These are phyloP conservation scores for Aurifilum marmelostoma DNA, from an alignment of 2,329 filamentous ascomycete genomes.

Conservation along the genomic window DNA sequence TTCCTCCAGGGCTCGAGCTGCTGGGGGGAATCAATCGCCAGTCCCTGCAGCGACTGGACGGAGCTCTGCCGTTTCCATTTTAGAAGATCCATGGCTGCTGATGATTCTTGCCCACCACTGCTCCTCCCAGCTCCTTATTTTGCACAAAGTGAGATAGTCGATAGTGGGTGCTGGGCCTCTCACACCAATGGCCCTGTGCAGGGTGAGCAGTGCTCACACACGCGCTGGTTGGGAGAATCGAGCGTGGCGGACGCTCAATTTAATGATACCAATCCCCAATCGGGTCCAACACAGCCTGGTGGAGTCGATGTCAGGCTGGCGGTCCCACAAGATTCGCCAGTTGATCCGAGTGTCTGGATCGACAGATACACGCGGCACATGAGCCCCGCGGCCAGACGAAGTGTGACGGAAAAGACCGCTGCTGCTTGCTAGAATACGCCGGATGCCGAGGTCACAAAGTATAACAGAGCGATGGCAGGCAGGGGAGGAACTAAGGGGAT, in stretches of 20 bases:
- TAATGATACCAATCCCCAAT: constrained; percentile 9
- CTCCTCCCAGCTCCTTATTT: neutral
- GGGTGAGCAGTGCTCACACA: neutral
- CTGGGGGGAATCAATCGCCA: constrained; percentile 29
- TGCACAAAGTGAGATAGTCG: neutral
- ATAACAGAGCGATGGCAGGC: constrained; percentile 6
- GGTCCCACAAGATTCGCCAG: constrained; percentile 20
- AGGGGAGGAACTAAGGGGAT: constrained; percentile 1
- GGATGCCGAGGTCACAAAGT: neutral
- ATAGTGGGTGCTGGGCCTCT: neutral
- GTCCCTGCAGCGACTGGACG: constrained; percentile 23
- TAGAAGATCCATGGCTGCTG: constrained; percentile 25
- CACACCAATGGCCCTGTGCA: neutral
- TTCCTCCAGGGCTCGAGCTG: constrained; percentile 28
- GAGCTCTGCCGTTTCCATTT: constrained; percentile 30
- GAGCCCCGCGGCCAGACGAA: constrained; percentile 14
- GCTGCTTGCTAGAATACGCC: neutral
- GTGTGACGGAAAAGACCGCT: constrained; percentile 1
- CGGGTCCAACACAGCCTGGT: constrained; percentile 15
- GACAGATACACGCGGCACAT: constrained; percentile 16
- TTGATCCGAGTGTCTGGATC: constrained; percentile 25
- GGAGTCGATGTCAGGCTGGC: constrained; percentile 22
- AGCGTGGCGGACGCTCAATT: neutral
- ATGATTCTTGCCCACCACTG: neutral
- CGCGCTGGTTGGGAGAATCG: neutral